Percentiles rank a stretch among this genome's conserved stretches.
phyloP scores from a whole-genome alignment of 1,284 basidiomycete genomes.

The Fomitopsis betulina region DNA sequence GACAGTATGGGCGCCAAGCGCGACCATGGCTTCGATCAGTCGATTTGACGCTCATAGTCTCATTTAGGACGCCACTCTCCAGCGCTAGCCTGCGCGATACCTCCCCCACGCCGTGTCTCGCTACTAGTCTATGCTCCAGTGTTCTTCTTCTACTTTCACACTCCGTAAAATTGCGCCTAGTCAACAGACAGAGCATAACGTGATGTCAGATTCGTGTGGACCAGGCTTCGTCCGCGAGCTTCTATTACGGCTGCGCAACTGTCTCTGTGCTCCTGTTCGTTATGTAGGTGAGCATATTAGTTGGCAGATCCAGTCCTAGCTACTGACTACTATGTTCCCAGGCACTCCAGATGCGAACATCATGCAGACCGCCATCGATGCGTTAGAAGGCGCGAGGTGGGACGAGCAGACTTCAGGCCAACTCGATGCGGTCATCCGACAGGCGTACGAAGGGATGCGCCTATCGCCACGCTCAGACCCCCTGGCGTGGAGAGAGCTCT shows the following conservation, averaged over 20 bases:
- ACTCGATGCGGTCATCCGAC: slow-evolving; percentile 20
- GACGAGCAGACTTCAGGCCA: neutral
- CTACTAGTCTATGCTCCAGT: neutral
- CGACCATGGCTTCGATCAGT: neutral
- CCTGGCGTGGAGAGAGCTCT: slow-evolving; percentile 51
- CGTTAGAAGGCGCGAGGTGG: neutral
- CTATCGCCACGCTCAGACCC: neutral
- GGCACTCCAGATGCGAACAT: slow-evolving; percentile 3
- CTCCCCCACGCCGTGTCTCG: neutral
- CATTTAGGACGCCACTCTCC: neutral
- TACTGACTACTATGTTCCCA: neutral
- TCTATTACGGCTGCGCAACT: neutral
- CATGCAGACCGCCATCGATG: neutral
- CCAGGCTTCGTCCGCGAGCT: neutral
- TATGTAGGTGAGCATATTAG: neutral
- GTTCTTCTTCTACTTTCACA: too few species aligned
- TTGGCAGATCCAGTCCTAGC: neutral
- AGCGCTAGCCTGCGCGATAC: neutral
- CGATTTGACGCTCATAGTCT: neutral
- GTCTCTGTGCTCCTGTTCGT: neutral
- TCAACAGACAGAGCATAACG: neutral
- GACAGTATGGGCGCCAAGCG: neutral
- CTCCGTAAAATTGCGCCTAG: too few species aligned
- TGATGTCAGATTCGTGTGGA: neutral
- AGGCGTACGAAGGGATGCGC: slow-evolving; percentile 23